Base-by-base conservation (phyloP, 257 asterid species). In the Plantago elongata region DNA sequence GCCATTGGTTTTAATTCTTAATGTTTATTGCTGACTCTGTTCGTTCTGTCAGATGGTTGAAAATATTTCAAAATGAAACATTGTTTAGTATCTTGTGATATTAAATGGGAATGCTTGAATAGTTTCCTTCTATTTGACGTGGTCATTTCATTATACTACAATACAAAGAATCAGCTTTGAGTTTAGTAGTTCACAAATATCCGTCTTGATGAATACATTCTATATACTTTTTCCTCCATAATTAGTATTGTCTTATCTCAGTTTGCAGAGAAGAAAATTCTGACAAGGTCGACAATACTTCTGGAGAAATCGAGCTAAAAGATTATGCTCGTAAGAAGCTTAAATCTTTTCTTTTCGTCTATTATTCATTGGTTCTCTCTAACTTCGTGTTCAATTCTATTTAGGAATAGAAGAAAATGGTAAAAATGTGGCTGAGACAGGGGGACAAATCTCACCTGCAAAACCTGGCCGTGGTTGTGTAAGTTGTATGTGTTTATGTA, bases 401-500 rank as follows among this genome's bases (percentile, higher is more conserved):
- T 47, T 80, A 93, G 97, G 87, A 66, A 74, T 66, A 68, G 78
- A 76, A 47, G 68, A 75, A 68, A 82, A 62, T 47, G 37, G 44
- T 50, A 65, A 68, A 60, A 59, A 57, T 46, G 54, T 40, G 47
- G 50, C 58, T 65, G 78, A 71, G 64, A 65, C 63, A 34, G 80
- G 80, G 55, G 62, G 77, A 64, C 77, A 57, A 62, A 65, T 77
- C 73, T 76, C 82, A 48, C 79, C 82, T 62, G 85, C 49, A 42
- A 63, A 71, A 67, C 76, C 80, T 79, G 95, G 92, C 83, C 94
- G 89, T 81, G 86, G 85, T 85, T 84, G 85, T 93, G 99, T 93
- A 93, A 93, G 97, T 93, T 93, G 95, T 89, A 92, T 86, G 96
- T 91, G 89, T 80, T 83, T 86, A 67, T 80, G 81, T 80, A 75